A percentile compares a stretch with the other conserved stretches of the same genome.
These are phyloP conservation scores for Diutina pseudorugosa DNA, from an alignment of 1,139 yeast genomes.

Conservation along the genomic window DNA sequence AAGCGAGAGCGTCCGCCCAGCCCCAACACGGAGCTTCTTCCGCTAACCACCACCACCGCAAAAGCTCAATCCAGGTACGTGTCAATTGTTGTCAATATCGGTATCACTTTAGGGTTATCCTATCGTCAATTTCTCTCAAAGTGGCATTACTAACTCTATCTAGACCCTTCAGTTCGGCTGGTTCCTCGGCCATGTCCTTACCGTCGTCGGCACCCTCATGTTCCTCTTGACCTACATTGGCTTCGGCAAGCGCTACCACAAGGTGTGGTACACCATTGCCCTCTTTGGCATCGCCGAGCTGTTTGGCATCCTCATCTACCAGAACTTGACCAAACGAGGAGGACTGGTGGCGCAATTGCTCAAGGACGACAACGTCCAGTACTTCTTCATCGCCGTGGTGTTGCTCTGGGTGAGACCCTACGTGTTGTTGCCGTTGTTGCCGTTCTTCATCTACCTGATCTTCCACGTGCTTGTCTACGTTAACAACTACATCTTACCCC, in stretches of 20 bases:
- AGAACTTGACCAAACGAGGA: conserved; percentile 27
- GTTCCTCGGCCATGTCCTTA: conserved; percentile 61
- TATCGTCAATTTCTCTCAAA: too few relatives aligned
- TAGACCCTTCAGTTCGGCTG: conserved; percentile 43
- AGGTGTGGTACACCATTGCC: conserved; percentile 45
- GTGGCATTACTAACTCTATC: neutral
- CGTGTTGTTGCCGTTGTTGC: conserved; percentile 43
- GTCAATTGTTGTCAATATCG: too few relatives aligned
- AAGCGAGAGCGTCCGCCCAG: neutral
- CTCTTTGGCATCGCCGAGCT: conserved; percentile 59
- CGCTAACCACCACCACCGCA: neutral
- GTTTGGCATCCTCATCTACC: conserved; percentile 67
- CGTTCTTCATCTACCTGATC: conserved; percentile 56
- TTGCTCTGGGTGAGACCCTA: conserved; percentile 47
- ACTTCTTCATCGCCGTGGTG: conserved; percentile 42
- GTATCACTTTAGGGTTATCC: too few relatives aligned
- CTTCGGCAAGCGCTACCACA: conserved; percentile 15
- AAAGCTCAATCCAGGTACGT: neutral
- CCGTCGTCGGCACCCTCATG: conserved; percentile 41
- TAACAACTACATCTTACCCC: conserved; percentile 57
- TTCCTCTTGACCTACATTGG: conserved; percentile 36
- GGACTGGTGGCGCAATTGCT: conserved; percentile 12
- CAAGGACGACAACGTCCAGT: conserved; percentile 61
- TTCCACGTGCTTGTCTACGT: conserved; percentile 64
- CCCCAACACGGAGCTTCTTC: neutral